phyloP scores from a whole-genome alignment of 768 basidiomycete genomes.

The Boletus rubroflammeus region DNA sequence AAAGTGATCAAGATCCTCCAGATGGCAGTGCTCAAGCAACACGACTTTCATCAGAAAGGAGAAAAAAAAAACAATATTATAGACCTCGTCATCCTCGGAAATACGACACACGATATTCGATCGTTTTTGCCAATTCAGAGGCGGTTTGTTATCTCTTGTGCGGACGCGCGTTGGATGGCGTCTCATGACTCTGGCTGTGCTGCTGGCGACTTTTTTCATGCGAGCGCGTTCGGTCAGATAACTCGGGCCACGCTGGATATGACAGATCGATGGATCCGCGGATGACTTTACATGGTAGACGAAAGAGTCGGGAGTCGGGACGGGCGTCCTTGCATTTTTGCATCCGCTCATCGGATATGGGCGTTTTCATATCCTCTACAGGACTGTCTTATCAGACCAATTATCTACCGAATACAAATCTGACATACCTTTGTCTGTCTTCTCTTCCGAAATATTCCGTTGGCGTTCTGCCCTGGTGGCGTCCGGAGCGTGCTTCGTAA shows the following conservation, averaged over 20 bases:
- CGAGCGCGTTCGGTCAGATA: not conserved
- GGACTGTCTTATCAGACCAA: conserved; percentile 7
- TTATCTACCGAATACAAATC: conserved; percentile 1
- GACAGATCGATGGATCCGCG: not conserved
- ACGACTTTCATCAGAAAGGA: conserved; percentile 1
- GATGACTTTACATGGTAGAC: not conserved
- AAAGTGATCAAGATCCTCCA: conserved; percentile 6
- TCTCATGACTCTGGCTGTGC: conserved; percentile 1
- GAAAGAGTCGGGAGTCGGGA: not conserved
- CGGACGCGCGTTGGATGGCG: not conserved
- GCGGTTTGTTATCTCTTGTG: not conserved
- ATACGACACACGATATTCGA: conserved; percentile 12
- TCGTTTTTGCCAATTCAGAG: conserved; percentile 8
- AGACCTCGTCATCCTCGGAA: conserved; percentile 22
- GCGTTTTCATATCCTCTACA: conserved; percentile 6
- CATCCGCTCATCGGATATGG: conserved; percentile 9
- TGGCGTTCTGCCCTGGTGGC: conserved; percentile 5
- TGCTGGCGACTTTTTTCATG: not conserved
- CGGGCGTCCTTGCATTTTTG: not conserved
- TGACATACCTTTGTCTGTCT: not conserved
- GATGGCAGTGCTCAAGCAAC: not conserved
- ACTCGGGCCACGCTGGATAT: not conserved
- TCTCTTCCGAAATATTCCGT: conserved; percentile 1
- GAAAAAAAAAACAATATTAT: not conserved
- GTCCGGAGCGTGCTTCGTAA: conserved; percentile 2